Conservation (phyloP, 495 filamentous ascomycete species). For the Ramalina intermedia region DNA sequence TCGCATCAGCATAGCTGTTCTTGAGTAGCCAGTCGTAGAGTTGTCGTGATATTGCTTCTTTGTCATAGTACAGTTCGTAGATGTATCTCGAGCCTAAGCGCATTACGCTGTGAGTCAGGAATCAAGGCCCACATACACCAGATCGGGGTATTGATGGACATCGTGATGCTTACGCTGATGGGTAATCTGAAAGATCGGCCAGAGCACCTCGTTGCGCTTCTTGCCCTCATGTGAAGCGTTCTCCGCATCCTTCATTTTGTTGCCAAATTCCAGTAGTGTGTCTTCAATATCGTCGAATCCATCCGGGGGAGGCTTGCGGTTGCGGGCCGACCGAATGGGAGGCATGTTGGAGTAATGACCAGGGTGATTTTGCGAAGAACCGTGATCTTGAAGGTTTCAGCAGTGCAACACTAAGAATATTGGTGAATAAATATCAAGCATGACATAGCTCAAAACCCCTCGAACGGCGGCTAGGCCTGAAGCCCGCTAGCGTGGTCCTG, state of each 20-base stretch:
- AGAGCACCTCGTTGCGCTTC: conserved; percentile 76
- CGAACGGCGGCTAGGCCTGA: too few species aligned
- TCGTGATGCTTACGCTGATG: conserved; percentile 59
- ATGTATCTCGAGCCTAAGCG: conserved; percentile 63
- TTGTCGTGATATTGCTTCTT: conserved; percentile 80
- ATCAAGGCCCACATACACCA: not conserved
- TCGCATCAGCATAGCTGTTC: conserved; percentile 88
- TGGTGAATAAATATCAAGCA: too few species aligned
- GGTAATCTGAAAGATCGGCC: conserved; percentile 95
- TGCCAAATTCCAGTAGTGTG: conserved; percentile 84
- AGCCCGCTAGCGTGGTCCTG: too few species aligned
- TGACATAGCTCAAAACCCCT: too few species aligned
- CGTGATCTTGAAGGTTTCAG: too few species aligned
- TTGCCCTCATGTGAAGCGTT: conserved; percentile 63
- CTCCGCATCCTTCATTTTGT: conserved; percentile 98
- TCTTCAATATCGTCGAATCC: conserved; percentile 97
- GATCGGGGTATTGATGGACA: not conserved
- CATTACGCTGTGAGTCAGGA: not conserved
- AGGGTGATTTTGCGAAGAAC: too few species aligned
- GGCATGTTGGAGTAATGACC: conserved; percentile 46
- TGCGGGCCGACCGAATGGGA: conserved; percentile 59
- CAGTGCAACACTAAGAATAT: too few species aligned
- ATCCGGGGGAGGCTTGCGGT: conserved; percentile 81
- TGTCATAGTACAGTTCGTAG: conserved; percentile 96
- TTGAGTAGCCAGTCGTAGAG: conserved; percentile 96